Conservation (phyloP, 2,329 filamentous ascomycete species). For the Coniosporium uncinatum region DNA sequence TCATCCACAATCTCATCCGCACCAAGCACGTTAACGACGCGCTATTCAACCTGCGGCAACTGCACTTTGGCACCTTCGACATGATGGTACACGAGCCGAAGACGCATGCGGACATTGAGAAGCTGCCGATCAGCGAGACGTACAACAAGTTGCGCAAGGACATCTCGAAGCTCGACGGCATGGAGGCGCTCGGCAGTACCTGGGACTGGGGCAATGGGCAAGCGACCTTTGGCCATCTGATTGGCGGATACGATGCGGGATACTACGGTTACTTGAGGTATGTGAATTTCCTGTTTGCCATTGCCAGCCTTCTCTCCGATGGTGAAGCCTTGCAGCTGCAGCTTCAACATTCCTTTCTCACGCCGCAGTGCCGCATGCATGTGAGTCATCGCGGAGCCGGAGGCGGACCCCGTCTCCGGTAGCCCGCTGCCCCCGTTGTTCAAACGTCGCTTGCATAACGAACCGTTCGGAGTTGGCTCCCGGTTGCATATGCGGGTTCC, state of each 20-base stretch:
- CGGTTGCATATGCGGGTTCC: too few species aligned
- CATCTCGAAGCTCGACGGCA: conserved; percentile 69
- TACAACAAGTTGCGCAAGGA: conserved; percentile 71
- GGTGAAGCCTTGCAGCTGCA: too few species aligned
- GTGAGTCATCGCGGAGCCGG: too few species aligned
- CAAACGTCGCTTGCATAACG: too few species aligned
- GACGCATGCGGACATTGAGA: conserved; percentile 63
- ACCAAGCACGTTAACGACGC: conserved; percentile 81
- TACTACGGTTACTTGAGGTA: conserved; percentile 61
- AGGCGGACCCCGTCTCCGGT: too few species aligned
- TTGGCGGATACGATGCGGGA: conserved; percentile 80
- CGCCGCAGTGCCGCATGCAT: too few species aligned
- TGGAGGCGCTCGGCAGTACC: conserved; percentile 55
- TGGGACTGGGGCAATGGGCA: conserved; percentile 67
- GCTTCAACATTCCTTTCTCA: too few species aligned
- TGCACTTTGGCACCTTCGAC: conserved; percentile 79
- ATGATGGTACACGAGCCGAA: conserved; percentile 73
- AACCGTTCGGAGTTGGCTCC: too few species aligned
- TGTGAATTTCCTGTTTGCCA: conserved; percentile 1
- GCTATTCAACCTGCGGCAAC: conserved; percentile 70
- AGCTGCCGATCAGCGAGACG: conserved; percentile 55
- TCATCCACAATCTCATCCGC: conserved; percentile 67
- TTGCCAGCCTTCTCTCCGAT: background rate
- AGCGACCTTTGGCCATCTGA: conserved; percentile 76
- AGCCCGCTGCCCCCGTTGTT: too few species aligned